A percentile compares a stretch with the other conserved stretches of the same genome.
Evolutionary conservation across 2,329 filamentous ascomycete genomes (phyloP).

Genomic region (Colletotrichum melonis): DNA sequence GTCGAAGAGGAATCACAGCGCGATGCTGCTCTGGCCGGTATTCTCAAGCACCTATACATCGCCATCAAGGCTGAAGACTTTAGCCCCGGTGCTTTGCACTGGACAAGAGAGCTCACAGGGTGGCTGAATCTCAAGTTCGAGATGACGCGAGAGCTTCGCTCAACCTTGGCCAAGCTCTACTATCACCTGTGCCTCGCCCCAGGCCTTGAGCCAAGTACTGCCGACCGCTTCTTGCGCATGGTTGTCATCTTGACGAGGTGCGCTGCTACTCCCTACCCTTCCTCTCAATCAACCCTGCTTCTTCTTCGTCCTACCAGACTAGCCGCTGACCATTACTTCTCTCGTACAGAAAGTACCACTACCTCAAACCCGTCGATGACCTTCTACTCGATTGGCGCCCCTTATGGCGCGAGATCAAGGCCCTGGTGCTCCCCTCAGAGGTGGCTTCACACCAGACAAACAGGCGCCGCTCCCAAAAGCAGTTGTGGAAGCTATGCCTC

Average conservation of each 20-base stretch:
- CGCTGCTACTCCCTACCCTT: slow-evolving; percentile 45
- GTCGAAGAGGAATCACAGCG: slow-evolving; percentile 85
- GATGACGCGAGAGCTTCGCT: slow-evolving; percentile 84
- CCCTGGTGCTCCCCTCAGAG: slow-evolving; percentile 88
- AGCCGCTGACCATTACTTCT: background rate
- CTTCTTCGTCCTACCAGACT: background rate
- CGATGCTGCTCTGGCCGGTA: slow-evolving; percentile 83
- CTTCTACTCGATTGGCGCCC: slow-evolving; percentile 94
- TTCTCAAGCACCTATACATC: slow-evolving; percentile 93
- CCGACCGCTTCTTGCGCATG: slow-evolving; percentile 96
- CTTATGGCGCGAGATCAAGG: slow-evolving; percentile 91
- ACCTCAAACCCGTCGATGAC: slow-evolving; percentile 90
- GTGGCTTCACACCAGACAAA: slow-evolving; percentile 72
- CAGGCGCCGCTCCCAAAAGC: slow-evolving; percentile 67
- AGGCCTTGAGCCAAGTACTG: slow-evolving; percentile 82
- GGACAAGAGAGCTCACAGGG: slow-evolving; percentile 94
- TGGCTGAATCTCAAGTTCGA: slow-evolving; percentile 99
- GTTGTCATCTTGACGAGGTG: slow-evolving; percentile 95
- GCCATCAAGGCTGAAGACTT: slow-evolving; percentile 94
- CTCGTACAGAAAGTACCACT: slow-evolving; percentile 84
- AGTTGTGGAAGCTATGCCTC: slow-evolving; percentile 87
- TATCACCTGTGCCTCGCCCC: slow-evolving; percentile 94
- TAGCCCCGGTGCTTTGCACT: slow-evolving; percentile 91
- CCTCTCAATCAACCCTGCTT: background rate
- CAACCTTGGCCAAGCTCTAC: slow-evolving; percentile 89